Evolutionary conservation across 1,139 yeast species (phyloP).

Genomic region (Debaryomyces sp.): DNA sequence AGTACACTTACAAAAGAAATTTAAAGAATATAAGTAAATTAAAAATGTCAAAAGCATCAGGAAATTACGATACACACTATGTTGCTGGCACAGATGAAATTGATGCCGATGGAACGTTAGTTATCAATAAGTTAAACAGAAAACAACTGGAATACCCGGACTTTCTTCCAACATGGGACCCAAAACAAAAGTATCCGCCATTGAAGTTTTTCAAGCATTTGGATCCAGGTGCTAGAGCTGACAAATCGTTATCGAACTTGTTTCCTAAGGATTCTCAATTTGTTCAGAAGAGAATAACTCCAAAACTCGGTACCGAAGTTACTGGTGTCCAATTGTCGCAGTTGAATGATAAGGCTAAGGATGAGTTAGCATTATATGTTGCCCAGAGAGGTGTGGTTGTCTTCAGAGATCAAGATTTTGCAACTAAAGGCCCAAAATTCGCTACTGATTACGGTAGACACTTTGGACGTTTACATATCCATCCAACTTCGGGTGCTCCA

Average conservation of each 20-base stretch:
- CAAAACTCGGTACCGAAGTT: slow-evolving; percentile 56
- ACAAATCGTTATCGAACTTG: slow-evolving; percentile 52
- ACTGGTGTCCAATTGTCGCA: slow-evolving; percentile 55
- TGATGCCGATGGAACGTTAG: slow-evolving; percentile 20
- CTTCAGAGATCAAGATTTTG: slow-evolving; percentile 45
- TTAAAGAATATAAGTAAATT: slow-evolving; percentile 40
- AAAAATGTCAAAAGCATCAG: slow-evolving; percentile 21
- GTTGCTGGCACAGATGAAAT: slow-evolving; percentile 21
- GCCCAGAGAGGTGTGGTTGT: slow-evolving; percentile 49
- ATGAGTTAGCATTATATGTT: slow-evolving; percentile 48
- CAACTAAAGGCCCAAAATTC: slow-evolving; percentile 31
- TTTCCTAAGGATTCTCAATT: slow-evolving; percentile 39
- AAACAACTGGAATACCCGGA: slow-evolving; percentile 30
- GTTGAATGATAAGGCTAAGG: slow-evolving; percentile 52
- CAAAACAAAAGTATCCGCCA: slow-evolving; percentile 43
- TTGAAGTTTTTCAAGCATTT: slow-evolving; percentile 49
- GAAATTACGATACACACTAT: slow-evolving; percentile 46
- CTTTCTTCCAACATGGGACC: slow-evolving; percentile 56
- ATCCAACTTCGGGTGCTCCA: slow-evolving; percentile 36
- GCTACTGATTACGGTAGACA: slow-evolving; percentile 48
- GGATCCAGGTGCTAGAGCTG: slow-evolving; percentile 62
- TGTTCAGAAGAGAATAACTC: slow-evolving; percentile 41
- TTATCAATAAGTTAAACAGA: slow-evolving; percentile 25
- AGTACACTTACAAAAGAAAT: background rate
- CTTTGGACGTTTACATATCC: slow-evolving; percentile 48